phyloP scores from a whole-genome alignment of 2,329 filamentous ascomycete genomes.

The Macrophomina tecta region DNA sequence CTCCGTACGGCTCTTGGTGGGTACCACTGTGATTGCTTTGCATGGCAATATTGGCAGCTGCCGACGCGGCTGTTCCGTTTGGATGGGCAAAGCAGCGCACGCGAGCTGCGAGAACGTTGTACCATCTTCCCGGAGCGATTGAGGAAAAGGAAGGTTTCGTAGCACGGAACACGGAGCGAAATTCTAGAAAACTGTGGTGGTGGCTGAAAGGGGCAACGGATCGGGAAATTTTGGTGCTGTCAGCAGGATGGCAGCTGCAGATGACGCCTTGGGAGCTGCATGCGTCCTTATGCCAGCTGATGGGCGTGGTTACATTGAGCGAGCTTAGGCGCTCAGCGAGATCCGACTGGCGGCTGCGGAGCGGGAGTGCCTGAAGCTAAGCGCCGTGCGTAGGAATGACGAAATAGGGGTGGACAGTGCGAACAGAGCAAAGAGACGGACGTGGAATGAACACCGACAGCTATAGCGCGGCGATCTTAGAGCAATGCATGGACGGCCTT shows the following conservation, averaged over 20 bases:
- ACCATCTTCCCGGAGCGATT: constrained; percentile 11
- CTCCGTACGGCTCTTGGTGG: not conserved
- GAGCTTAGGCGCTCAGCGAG: constrained; percentile 13
- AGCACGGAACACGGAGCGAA: not conserved
- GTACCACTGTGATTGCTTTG: constrained; percentile 7
- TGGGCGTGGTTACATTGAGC: constrained; percentile 18
- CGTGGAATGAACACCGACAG: constrained; percentile 1
- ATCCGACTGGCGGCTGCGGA: constrained; percentile 19
- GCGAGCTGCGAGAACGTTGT: constrained; percentile 21
- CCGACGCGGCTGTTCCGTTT: constrained; percentile 6
- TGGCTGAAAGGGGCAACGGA: constrained; percentile 2
- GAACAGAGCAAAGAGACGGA: not conserved
- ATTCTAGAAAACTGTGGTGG: constrained; percentile 11
- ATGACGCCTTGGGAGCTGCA: constrained; percentile 14
- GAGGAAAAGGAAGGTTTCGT: not conserved
- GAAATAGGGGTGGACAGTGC: constrained; percentile 12
- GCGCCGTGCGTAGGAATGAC: constrained; percentile 9
- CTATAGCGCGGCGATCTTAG: constrained; percentile 16
- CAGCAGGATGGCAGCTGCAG: constrained; percentile 11
- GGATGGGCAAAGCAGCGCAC: not conserved
- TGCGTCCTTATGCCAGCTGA: not conserved
- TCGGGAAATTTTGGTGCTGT: not conserved
- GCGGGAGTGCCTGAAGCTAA: constrained; percentile 25
- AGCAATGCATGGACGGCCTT: not conserved
- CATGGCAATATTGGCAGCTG: constrained; percentile 10